A percentile compares a stretch with the other conserved stretches of the same genome.
These are phyloP conservation scores for Ophiostoma himal-ulmi DNA, from an alignment of 2,329 filamentous ascomycete species.

Conservation along the genomic window DNA sequence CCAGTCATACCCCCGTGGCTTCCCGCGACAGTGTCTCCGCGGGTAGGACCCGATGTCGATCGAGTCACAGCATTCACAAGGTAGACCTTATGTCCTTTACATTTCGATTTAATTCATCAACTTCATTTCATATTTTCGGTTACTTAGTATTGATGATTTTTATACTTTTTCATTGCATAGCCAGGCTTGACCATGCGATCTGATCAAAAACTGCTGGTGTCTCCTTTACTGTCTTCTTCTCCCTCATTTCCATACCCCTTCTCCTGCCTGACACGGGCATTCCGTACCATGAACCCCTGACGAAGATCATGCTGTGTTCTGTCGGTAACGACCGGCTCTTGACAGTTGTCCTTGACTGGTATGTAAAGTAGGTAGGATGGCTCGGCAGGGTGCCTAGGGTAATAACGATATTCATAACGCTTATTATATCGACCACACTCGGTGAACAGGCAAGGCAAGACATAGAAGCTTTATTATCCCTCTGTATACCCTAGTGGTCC, in stretches of 20 bases:
- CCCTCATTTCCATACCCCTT: conserved; percentile 1
- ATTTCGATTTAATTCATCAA: neutral
- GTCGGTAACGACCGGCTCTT: conserved; percentile 2
- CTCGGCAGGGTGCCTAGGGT: neutral
- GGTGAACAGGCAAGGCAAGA: conserved; percentile 2
- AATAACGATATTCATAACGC: neutral
- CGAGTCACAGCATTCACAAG: neutral
- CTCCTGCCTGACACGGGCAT: neutral
- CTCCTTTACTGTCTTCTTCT: neutral
- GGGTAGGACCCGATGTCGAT: neutral
- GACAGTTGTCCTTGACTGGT: neutral
- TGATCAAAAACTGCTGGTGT: conserved; percentile 2
- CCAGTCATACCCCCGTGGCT: neutral
- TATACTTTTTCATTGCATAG: neutral
- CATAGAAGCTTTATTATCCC: neutral
- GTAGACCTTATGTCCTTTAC: neutral
- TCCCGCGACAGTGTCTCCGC: neutral
- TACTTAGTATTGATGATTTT: neutral
- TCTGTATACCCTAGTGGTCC: neutral
- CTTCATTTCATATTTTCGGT: no score
- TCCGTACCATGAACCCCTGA: conserved; percentile 3
- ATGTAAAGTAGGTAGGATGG: neutral
- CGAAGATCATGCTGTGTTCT: conserved; percentile 1
- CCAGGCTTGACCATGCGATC: conserved; percentile 1
- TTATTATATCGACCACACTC: neutral